Evolutionary conservation across 2,329 filamentous ascomycete genomes (phyloP), one percentile per base, ranked within the genome.

Genomic region (Ambrosiella cleistominuta): DNA sequence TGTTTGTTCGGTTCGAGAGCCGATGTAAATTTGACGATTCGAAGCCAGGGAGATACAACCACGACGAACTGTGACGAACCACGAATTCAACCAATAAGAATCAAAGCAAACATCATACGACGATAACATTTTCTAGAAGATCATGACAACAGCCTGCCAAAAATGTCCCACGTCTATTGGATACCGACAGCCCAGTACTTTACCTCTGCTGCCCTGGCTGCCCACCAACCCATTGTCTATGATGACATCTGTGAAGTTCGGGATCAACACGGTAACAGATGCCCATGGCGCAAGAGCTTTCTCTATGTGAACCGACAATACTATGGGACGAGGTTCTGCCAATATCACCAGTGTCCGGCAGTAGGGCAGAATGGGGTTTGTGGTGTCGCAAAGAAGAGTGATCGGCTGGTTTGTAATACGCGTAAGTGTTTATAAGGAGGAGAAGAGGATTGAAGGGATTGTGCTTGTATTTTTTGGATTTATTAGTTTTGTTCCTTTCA

Each of bases 271-370:
- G 51, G 51, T 15, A 27, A 54, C 38, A 35, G 59, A 51, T 60
- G 59, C 27, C 56, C 55, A 6, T 53, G 17, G 17, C 51, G 13
- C 27, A 53, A 53, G 35, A 36, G 27, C 15, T n/a, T 37, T n/a
- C 37, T 53, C 27, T n/a, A 15, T 7, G 13, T 15, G 35, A 53
- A 53, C 12, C 12, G 35, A 13, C 35, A 57, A 50, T 17, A 36
- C 36, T 9, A 57, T 54, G 19, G 36, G 37, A 15, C 36, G 37
- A 17, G 36, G 13, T 39, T 27, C 58, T 12, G 42, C 53, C 13
- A 37, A 56, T 13, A 50, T 44, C 37, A 61, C 47, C 59, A 61
- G 47, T 61, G 59, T 39, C 27, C 45, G 15, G 27, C 56, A 27
- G 37, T 56, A 35, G 27, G 38, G 5, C 45, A 52, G 13, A 40